Evolutionary conservation across 2,329 filamentous ascomycete species (phyloP), one percentile per base, ranked within the genome.

Genomic region (Cladosporium sp.): DNA sequence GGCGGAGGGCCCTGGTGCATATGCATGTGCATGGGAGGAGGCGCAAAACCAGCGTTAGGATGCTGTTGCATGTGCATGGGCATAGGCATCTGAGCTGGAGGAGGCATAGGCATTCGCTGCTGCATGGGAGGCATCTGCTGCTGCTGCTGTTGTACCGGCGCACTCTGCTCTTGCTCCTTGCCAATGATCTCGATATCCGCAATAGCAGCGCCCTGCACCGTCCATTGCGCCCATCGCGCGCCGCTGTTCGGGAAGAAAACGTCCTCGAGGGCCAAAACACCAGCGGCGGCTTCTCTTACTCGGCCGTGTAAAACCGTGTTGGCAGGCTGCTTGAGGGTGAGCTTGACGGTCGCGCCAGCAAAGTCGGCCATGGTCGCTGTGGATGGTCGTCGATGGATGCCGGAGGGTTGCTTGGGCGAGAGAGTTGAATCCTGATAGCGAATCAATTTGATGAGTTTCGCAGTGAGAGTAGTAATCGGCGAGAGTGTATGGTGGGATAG

Each of bases 331-430:
- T 85, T 86, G 69, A 95, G 84, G 41, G 89, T 90, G 73, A 95
- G 88, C 67, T 88, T 81, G 79, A 95, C 92, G 67, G 89, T 88
- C 77, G 92, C 85, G 68, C 92, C 92, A 74, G 92, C 87, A 76
- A 94, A 92, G 67, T 84, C 87, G 59, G 89, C 88, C 88, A 91
- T 91, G 71, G 67, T 69, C n/a, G 28, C 28, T 55, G 52, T n/a
- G 32, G 28, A 21, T 10, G 15, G 52, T 55, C 5, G 18, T 34
- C 18, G 52, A 34, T 18, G 18, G 51, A 32, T 30, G 28, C n/a
- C 4, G 5, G 28, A 24, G 51, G 7, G 5, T 28, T 8, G 11
- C 7, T 18, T 32, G 12, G 7, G 28, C 28, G 28, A 34, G 28
- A 24, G 30, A 12, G 12, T 32, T 21, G 8, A 21, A 55, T 55